Evolutionary conservation across 805 yeast species (phyloP).

Genomic region (Ogataea methylovora): DNA sequence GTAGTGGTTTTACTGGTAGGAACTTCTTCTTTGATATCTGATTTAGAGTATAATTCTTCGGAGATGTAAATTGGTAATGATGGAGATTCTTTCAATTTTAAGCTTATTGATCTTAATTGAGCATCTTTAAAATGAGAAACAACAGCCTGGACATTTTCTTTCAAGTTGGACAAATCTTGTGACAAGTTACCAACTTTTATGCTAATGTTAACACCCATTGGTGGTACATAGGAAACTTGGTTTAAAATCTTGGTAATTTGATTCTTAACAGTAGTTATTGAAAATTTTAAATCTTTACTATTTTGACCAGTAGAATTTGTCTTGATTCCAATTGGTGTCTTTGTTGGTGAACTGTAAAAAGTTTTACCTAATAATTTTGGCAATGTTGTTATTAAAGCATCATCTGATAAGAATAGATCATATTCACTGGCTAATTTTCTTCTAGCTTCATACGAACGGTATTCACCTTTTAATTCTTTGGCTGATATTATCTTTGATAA

Average conservation of each 20-base stretch:
- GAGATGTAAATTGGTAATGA: constrained; percentile 76
- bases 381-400: constrained; percentile 66
- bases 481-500: constrained; percentile 57
- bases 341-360: constrained; percentile 51
- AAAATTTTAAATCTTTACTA: constrained; percentile 24
- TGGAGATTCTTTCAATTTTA: constrained; percentile 70
- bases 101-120: constrained; percentile 47
- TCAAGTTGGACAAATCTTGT: constrained; percentile 41
- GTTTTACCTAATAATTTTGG: constrained; percentile 80
- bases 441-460: constrained; percentile 82
- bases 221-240: constrained; percentile 56
- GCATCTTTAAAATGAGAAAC: constrained; percentile 36
- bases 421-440: constrained; percentile 62
- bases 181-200: constrained; percentile 57
- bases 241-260: constrained; percentile 51
- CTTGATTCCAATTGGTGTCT: constrained; percentile 62
- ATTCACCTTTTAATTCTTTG: constrained; percentile 72
- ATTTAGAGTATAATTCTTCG: constrained; percentile 43
- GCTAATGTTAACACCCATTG: constrained; percentile 64
- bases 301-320: constrained; percentile 24
- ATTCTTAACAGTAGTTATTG: constrained; percentile 44
- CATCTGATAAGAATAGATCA: constrained; percentile 81
- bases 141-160: constrained; percentile 54
- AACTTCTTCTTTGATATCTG: constrained; percentile 37
- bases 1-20: constrained; percentile 12